A percentile compares a stretch with the other conserved stretches of the same genome.
These are phyloP conservation scores for Pseudogymnoascus sp. DNA, from an alignment of 2,329 filamentous ascomycete genomes.

Conservation along the genomic window DNA sequence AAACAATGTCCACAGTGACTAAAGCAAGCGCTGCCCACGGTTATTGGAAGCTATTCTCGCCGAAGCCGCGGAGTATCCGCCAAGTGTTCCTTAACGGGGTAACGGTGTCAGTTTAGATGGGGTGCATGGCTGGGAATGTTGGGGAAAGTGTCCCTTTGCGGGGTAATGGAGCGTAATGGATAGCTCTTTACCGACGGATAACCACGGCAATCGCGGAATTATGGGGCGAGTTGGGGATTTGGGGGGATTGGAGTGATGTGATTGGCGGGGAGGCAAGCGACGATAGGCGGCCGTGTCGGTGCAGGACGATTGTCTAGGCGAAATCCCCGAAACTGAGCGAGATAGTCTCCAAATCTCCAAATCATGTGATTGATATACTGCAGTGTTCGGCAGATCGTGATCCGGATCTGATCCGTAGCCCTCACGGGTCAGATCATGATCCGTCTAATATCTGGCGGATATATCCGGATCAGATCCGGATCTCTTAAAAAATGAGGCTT, in stretches of 20 bases:
- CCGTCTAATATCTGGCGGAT: too few species aligned
- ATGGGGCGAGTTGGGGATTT: constrained; percentile 1
- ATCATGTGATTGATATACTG: neutral
- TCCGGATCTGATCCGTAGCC: too few species aligned
- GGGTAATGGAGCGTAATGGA: constrained; percentile 1
- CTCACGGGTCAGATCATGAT: too few species aligned
- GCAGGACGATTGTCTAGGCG: neutral
- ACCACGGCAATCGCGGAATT: neutral
- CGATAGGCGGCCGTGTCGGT: neutral
- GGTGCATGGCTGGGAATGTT: neutral
- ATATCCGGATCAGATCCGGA: too few species aligned
- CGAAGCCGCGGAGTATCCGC: neutral
- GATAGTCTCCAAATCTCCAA: constrained; percentile 3
- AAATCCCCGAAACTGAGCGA: constrained; percentile 4
- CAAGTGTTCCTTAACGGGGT: neutral
- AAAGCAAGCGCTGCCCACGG: neutral
- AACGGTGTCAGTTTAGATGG: neutral
- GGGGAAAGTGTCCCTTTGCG: neutral
- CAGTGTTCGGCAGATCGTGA: too few species aligned
- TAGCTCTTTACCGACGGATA: constrained; percentile 6
- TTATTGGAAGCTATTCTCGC: neutral
- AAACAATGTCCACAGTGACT: neutral
- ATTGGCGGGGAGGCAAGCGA: neutral
- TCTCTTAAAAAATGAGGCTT: too few species aligned
- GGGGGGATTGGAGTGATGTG: neutral